Conservation (phyloP, 2,329 filamentous ascomycete species). For the Penicillium sp. region DNA sequence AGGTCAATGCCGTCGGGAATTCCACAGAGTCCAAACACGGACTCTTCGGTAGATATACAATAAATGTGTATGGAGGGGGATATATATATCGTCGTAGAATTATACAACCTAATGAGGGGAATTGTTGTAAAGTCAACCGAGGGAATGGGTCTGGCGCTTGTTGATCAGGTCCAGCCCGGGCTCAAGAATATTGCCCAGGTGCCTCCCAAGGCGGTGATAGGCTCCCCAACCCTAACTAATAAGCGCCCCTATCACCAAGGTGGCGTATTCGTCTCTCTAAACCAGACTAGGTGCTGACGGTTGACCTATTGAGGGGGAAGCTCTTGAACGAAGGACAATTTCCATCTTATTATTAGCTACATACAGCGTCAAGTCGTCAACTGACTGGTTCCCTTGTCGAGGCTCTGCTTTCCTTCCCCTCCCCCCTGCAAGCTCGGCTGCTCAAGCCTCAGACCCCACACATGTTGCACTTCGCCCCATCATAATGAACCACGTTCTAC, state of each 20-base stretch:
- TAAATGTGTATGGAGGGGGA: not conserved
- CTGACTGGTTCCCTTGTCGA: not conserved
- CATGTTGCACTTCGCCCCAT: not conserved
- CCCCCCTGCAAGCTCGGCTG: not conserved
- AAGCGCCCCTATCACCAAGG: not conserved
- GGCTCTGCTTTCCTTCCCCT: not conserved
- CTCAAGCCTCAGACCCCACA: not conserved
- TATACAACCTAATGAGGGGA: conserved; percentile 9
- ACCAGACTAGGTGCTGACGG: not conserved
- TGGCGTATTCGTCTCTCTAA: not conserved
- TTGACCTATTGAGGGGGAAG: not conserved
- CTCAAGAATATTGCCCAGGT: conserved; percentile 8
- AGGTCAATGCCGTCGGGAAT: conserved; percentile 11
- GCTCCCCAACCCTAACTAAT: conserved; percentile 7
- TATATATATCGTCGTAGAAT: not conserved
- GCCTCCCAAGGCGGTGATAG: conserved; percentile 5
- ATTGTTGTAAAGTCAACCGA: conserved; percentile 16
- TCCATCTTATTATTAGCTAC: conserved; percentile 2
- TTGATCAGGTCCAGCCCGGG: conserved; percentile 1
- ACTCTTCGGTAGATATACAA: not conserved
- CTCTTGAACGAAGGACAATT: not conserved
- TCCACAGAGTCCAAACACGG: conserved; percentile 11
- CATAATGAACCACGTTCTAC: not conserved
- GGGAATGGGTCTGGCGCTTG: conserved; percentile 4
- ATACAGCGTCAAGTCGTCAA: not conserved